Evolutionary conservation across 1,284 basidiomycete genomes (phyloP).

Genomic region (Heterobasidion parviporum): DNA sequence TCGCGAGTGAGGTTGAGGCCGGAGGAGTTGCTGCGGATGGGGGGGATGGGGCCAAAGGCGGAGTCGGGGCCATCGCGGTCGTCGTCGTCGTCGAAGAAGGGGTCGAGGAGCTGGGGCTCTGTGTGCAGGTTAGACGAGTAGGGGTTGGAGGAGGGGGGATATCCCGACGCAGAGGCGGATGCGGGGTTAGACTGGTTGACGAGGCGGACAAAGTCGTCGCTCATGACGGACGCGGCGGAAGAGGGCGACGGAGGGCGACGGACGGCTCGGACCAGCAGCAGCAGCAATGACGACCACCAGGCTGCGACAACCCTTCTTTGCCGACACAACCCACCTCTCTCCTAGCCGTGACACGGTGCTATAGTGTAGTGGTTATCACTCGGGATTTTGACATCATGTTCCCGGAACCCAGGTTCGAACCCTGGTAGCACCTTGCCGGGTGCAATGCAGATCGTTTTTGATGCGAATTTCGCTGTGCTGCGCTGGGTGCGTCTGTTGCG

Average conservation of each 20-base stretch:
- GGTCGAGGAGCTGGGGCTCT: constrained; percentile 48
- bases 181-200: constrained; percentile 71
- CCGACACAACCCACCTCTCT: no score
- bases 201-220: constrained; percentile 67
- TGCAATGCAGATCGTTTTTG: no score
- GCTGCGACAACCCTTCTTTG: neutral
- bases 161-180: constrained; percentile 41
- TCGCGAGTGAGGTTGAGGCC: constrained; percentile 49
- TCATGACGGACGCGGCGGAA: constrained; percentile 29
- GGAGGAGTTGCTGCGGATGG: constrained; percentile 67
- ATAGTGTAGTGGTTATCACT: constrained; percentile 1
- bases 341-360: neutral
- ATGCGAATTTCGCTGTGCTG: no score
- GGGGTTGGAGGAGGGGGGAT: constrained; percentile 35
- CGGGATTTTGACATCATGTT: neutral
- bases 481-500: no score
- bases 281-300: neutral
- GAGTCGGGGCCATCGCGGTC: constrained; percentile 53
- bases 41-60: constrained; percentile 44
- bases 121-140: no score
- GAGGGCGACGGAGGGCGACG: neutral
- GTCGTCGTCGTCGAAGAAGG: constrained; percentile 79
- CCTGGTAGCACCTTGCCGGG: constrained; percentile 1
- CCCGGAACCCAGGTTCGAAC: constrained; percentile 1
- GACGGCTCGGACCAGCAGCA: neutral